Conservation (phyloP, 176 grass and related monocot species). For the Eragrostis curvula region DNA sequence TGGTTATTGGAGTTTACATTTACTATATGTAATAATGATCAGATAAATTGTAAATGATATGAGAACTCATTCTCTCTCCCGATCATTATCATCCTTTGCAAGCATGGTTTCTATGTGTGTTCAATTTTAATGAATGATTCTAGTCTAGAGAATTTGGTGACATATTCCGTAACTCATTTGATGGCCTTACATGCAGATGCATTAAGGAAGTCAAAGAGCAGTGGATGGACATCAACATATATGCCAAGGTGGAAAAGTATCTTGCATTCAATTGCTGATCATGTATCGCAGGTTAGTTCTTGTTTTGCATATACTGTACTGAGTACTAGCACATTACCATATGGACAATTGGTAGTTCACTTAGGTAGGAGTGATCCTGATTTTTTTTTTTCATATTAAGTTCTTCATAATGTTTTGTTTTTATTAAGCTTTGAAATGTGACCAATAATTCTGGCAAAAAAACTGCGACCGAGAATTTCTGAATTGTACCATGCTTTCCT, state of each 20-base stretch:
- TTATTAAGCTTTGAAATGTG: no score
- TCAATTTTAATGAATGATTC: background rate
- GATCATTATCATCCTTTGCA: constrained; percentile 1
- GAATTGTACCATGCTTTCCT: constrained; percentile 2
- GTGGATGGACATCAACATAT: constrained; percentile 57
- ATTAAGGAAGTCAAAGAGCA: constrained; percentile 50
- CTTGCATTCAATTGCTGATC: constrained; percentile 76
- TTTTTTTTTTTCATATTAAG: background rate
- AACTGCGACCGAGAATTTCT: constrained; percentile 8
- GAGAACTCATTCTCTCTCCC: constrained; percentile 7
- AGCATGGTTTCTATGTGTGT: no score
- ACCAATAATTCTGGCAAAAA: no score
- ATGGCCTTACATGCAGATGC: constrained; percentile 50
- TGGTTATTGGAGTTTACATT: constrained; percentile 3
- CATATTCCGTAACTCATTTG: background rate
- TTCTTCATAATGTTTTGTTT: background rate
- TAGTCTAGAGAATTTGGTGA: background rate
- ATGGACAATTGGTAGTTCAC: background rate
- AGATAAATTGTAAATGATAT: constrained; percentile 1
- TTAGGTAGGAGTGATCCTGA: background rate
- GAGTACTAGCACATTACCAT: background rate
- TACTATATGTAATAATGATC: background rate
- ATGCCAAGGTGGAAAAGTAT: constrained; percentile 71
- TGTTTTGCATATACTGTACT: background rate
- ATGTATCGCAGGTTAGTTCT: constrained; percentile 71